phyloP scores from a whole-genome alignment of 768 basidiomycete species.

The Rhodotorula kratochvilovae region DNA sequence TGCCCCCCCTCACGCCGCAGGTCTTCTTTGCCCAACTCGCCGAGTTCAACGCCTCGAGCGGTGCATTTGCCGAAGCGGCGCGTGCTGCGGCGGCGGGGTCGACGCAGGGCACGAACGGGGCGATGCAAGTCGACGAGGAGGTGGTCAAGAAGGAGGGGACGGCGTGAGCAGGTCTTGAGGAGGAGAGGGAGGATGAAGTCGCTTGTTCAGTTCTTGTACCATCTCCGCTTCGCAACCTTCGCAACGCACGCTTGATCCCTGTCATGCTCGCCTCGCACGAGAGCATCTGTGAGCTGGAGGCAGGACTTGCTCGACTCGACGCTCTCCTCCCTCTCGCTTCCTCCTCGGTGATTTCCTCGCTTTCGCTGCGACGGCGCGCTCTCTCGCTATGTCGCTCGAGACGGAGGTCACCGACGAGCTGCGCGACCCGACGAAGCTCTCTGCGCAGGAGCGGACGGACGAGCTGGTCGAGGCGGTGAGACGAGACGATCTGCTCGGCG shows the following conservation, averaged over 20 bases:
- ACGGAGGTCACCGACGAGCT: background rate
- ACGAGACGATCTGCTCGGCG: background rate
- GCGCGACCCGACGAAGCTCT: background rate
- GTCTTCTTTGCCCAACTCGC: background rate
- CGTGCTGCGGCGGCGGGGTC: background rate
- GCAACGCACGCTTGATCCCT: background rate
- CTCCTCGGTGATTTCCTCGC: no score
- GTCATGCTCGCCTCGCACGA: no score
- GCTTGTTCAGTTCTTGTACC: background rate
- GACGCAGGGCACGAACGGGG: background rate
- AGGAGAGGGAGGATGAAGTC: background rate
- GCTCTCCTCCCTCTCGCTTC: no score
- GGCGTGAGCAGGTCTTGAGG: no score
- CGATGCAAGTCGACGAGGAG: background rate
- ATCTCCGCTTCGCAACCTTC: no score
- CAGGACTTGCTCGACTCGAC: no score
- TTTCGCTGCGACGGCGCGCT: no score
- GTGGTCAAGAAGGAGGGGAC: background rate
- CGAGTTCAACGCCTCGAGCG: background rate
- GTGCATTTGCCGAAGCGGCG: background rate
- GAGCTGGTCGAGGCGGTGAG: background rate
- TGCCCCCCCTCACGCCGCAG: background rate
- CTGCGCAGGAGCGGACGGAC: background rate
- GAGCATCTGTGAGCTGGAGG: no score
- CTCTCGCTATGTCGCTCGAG: background rate